phyloP scores from a whole-genome alignment of 2,329 filamentous ascomycete species.

The Xylaria sp. region DNA sequence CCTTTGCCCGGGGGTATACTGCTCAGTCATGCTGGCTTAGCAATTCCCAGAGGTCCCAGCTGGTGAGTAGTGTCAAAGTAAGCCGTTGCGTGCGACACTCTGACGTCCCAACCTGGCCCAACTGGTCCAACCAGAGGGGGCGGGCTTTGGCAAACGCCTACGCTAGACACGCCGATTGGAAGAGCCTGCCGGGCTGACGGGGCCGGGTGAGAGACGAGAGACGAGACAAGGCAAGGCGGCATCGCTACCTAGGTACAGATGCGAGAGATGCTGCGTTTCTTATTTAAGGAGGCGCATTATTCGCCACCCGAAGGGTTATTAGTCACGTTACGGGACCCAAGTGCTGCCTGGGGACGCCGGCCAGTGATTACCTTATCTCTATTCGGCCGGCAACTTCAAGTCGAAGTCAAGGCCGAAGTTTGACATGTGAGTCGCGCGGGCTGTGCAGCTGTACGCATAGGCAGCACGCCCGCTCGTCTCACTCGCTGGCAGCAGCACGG shows the following conservation, averaged over 20 bases:
- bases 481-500: background rate
- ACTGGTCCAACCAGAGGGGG: background rate
- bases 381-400: background rate
- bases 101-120: background rate
- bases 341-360: constrained; percentile 15
- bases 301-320: constrained; percentile 20
- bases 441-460: background rate
- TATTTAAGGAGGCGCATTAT: background rate
- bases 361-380: background rate
- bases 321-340: background rate
- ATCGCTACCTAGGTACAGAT: constrained; percentile 1
- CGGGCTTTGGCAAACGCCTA: background rate
- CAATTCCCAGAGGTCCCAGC: background rate
- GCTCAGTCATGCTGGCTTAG: constrained; percentile 1
- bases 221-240: background rate
- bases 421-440: background rate
- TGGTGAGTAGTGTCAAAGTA: constrained; percentile 8
- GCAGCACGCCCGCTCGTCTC: background rate
- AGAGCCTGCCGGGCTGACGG: background rate
- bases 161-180: background rate
- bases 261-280: background rate
- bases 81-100: background rate
- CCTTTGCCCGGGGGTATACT: background rate
- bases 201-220: too few species aligned
- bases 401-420: too few species aligned